Percentiles rank a stretch among this genome's conserved stretches.
Evolutionary conservation across 129 eudicot species (phyloP).

Genomic region (Saussurea involucrata): DNA sequence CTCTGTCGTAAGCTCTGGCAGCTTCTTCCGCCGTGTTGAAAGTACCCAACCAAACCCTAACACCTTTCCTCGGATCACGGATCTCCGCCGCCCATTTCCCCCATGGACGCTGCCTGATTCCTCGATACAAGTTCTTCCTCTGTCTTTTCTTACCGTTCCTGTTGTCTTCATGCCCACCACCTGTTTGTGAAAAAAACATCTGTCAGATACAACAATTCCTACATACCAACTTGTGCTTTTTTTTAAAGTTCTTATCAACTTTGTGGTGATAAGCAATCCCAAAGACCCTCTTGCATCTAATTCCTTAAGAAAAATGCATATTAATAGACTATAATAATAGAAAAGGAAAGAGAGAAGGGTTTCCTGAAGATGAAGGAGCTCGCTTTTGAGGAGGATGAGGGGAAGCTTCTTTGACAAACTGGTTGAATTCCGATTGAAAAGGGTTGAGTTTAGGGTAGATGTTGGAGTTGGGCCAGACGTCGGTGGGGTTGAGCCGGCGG

Average conservation of each 20-base stretch:
- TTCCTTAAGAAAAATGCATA: background rate
- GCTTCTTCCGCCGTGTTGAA: constrained; percentile 94
- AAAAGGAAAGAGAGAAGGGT: background rate
- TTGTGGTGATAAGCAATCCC: too few relatives aligned
- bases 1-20: constrained; percentile 86
- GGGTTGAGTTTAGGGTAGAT: constrained; percentile 18
- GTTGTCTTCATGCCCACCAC: constrained; percentile 28
- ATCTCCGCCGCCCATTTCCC: constrained; percentile 99
- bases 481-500: constrained; percentile 39
- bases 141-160: constrained; percentile 33
- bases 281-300: too few relatives aligned
- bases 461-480: constrained; percentile 50
- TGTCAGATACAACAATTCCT: background rate
- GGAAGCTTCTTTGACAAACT: constrained; percentile 4
- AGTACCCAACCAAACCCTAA: constrained; percentile 92
- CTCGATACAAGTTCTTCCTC: constrained; percentile 82
- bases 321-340: background rate
- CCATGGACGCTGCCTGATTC: constrained; percentile 95
- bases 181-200: constrained; percentile 30
- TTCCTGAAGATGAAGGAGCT: constrained; percentile 38
- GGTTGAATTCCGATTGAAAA: constrained; percentile 21
- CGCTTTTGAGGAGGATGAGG: constrained; percentile 29
- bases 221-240: too few relatives aligned
- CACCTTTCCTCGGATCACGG: constrained; percentile 94
- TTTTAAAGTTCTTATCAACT: too few relatives aligned